Evolutionary conservation across 1,139 yeast species (phyloP).

Genomic region (Oligophagozyma castellii): DNA sequence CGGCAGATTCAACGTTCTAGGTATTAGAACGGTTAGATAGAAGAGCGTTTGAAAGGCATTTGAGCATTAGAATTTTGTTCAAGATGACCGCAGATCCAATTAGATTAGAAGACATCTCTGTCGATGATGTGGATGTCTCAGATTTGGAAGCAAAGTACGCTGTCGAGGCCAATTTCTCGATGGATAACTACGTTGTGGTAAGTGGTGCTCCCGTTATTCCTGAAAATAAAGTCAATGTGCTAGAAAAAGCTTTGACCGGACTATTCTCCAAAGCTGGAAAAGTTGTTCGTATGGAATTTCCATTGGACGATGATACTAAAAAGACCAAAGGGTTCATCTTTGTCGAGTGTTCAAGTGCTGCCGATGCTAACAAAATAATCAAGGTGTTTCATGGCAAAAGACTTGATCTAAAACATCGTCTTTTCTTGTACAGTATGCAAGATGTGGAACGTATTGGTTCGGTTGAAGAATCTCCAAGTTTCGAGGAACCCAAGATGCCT

Average conservation of each 20-base stretch:
- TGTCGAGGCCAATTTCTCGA: constrained; percentile 39
- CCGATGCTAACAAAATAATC: constrained; percentile 67
- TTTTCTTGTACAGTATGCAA: constrained; percentile 66
- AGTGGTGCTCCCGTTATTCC: constrained; percentile 97
- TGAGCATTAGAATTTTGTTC: too few species aligned
- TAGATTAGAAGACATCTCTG: constrained; percentile 29
- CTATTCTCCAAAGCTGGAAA: constrained; percentile 56
- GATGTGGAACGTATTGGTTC: constrained; percentile 77
- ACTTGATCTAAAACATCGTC: constrained; percentile 85
- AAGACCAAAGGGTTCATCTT: constrained; percentile 81
- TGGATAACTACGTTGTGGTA: constrained; percentile 72
- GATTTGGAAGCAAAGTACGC: constrained; percentile 73
- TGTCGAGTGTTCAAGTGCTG: constrained; percentile 60
- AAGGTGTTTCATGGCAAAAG: constrained; percentile 76
- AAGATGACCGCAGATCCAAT: constrained; percentile 13
- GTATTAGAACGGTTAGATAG: too few species aligned
- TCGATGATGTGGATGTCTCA: constrained; percentile 71
- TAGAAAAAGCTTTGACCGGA: constrained; percentile 76
- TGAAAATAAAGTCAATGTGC: constrained; percentile 70
- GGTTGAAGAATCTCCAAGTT: constrained; percentile 50
- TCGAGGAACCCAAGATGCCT: constrained; percentile 56
- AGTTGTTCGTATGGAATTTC: constrained; percentile 49
- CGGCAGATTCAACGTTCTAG: too few species aligned
- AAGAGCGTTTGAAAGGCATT: too few species aligned
- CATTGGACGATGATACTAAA: constrained; percentile 52